Evolutionary conservation across 108 stramenopile species (phyloP).

Genomic region (Fragilaria radians): DNA sequence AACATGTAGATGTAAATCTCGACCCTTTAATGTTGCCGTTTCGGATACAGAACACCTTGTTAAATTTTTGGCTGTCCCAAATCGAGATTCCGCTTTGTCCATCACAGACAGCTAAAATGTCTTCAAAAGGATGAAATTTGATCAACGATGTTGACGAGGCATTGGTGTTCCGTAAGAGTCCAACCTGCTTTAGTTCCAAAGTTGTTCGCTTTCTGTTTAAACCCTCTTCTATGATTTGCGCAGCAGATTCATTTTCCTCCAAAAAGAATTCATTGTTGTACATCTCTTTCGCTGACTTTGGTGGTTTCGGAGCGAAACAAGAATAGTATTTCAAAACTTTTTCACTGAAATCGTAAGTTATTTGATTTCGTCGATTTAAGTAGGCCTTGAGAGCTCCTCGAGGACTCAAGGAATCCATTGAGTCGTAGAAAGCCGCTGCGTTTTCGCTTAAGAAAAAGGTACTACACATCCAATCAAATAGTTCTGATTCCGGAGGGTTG

Average conservation of each 20-base stretch:
- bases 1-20: conserved; percentile 78
- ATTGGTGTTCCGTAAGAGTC: conserved; percentile 55
- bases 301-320: conserved; percentile 9
- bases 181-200: conserved; percentile 60
- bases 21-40: conserved; percentile 62
- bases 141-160: conserved; percentile 71
- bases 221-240: conserved; percentile 30
- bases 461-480: conserved; percentile 66
- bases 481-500: conserved; percentile 52
- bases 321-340: neutral
- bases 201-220: conserved; percentile 43
- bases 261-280: conserved; percentile 7
- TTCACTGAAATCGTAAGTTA: conserved; percentile 23
- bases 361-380: conserved; percentile 55
- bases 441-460: conserved; percentile 20
- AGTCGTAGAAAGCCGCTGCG: conserved; percentile 9
- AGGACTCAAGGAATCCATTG: conserved; percentile 66
- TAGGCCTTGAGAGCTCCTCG: conserved; percentile 67
- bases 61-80: conserved; percentile 71
- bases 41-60: conserved; percentile 29
- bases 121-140: conserved; percentile 90
- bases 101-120: conserved; percentile 79
- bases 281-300: conserved; percentile 3
- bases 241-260: conserved; percentile 29
- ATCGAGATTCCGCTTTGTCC: conserved; percentile 64